These are phyloP conservation scores for Hemisphaericaspora xylofermentans DNA, from an alignment of 1,139 yeast genomes.

Conservation along the genomic window DNA sequence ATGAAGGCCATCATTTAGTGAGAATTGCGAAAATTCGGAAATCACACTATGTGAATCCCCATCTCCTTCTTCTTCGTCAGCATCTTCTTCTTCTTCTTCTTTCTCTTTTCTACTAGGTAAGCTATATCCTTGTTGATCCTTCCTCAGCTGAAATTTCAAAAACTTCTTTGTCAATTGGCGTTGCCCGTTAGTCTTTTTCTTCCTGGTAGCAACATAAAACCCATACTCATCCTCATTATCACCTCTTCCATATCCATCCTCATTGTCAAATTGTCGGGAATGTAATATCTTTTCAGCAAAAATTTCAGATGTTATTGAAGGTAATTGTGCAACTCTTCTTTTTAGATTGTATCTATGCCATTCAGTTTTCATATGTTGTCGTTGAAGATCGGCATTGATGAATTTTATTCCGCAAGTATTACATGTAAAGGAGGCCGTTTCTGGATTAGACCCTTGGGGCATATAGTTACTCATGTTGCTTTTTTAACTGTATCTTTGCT, in stretches of 20 bases:
- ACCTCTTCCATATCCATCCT: not conserved
- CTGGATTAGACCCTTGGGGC: slow-evolving; percentile 37
- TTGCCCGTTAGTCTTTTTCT: slow-evolving; percentile 20
- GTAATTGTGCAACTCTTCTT: slow-evolving; percentile 82
- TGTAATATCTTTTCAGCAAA: slow-evolving; percentile 71
- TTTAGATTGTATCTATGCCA: slow-evolving; percentile 95
- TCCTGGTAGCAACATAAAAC: slow-evolving; percentile 42
- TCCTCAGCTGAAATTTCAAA: slow-evolving; percentile 15
- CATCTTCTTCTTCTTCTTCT: not conserved
- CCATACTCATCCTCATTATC: slow-evolving; percentile 65
- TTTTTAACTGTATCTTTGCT: not conserved
- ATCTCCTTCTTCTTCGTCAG: slow-evolving; percentile 9
- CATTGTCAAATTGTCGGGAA: slow-evolving; percentile 19
- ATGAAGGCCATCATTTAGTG: slow-evolving; percentile 60
- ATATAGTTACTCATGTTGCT: slow-evolving; percentile 21
- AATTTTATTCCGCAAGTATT: slow-evolving; percentile 84
- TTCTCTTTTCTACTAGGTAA: slow-evolving; percentile 3
- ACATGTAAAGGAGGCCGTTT: slow-evolving; percentile 61
- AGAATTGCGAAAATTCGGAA: slow-evolving; percentile 62
- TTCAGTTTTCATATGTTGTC: slow-evolving; percentile 92
- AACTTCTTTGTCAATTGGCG: slow-evolving; percentile 24
- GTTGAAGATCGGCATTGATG: slow-evolving; percentile 73
- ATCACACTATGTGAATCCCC: slow-evolving; percentile 31
- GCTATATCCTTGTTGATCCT: slow-evolving; percentile 14
- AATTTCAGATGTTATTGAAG: slow-evolving; percentile 75